A percentile compares a stretch with the other conserved stretches of the same genome.
Conservation (phyloP, 805 yeast species). For the Pichia nanzhaoensis region DNA sequence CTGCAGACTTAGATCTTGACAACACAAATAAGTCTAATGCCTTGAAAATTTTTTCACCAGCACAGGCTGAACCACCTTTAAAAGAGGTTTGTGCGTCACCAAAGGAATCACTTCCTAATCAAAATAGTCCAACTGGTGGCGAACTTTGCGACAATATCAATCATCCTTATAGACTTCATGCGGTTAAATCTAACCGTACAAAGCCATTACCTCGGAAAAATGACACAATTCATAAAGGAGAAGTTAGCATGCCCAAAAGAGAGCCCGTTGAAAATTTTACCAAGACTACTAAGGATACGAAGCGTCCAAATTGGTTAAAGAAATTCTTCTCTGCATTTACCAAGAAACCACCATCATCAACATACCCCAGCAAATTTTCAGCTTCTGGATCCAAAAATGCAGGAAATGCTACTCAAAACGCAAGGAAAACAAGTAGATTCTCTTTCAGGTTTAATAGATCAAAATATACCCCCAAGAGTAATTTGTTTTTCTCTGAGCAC, state of each 20-base stretch:
- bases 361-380: neutral
- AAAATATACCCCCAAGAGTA: neutral
- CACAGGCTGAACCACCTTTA: neutral
- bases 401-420: neutral
- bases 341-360: neutral
- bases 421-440: neutral
- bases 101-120: neutral
- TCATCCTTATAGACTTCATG: neutral
- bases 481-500: conserved; percentile 4
- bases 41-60: neutral
- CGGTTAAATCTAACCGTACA: neutral
- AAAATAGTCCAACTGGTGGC: neutral
- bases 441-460: conserved; percentile 6
- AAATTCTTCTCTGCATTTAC: conserved; percentile 14
- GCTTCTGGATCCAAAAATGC: neutral
- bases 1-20: neutral
- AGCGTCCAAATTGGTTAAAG: conserved; percentile 20
- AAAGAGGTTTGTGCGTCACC: neutral
- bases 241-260: no score
- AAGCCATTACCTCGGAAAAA: neutral
- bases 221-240: no score
- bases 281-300: neutral
- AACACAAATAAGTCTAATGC: neutral
- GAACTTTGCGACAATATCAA: no score
- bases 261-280: neutral